Conservation (phyloP, 208 protist species). For the Wallacemonas sp. region DNA sequence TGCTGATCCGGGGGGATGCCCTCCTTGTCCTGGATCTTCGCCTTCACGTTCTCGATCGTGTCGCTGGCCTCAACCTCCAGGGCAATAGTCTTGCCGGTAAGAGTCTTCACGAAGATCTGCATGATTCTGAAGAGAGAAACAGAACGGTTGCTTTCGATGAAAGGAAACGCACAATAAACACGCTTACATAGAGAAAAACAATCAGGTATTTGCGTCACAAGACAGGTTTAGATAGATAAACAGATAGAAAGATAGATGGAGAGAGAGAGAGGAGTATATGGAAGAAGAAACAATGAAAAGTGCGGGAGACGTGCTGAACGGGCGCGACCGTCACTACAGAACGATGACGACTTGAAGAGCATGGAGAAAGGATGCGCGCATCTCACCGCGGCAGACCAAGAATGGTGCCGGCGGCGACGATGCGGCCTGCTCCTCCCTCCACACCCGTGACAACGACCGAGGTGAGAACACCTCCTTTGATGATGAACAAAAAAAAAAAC, state of each 20-base stretch:
- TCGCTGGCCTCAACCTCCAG: conserved; percentile 97
- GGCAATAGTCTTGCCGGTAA: conserved; percentile 98
- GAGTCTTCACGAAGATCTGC: conserved; percentile 97
- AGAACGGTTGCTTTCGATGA: conserved; percentile 48
- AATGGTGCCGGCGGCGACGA: too few species aligned
- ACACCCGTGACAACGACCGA: too few species aligned
- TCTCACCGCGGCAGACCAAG: too few species aligned
- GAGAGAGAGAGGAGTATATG: neutral
- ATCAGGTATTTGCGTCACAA: neutral
- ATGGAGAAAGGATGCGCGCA: too few species aligned
- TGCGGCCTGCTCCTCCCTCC: too few species aligned
- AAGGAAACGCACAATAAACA: neutral
- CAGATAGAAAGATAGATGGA: neutral
- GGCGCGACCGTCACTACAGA: neutral
- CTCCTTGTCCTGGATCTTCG: conserved; percentile 99
- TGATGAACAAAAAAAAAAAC: conserved; percentile 7
- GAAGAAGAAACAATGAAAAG: neutral
- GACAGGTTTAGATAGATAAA: neutral
- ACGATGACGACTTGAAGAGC: too few species aligned
- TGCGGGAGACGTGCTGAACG: neutral
- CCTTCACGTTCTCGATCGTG: conserved; percentile 97
- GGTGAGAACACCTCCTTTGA: too few species aligned
- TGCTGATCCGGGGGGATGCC: conserved; percentile 95
- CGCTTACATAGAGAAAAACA: neutral
- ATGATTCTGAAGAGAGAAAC: conserved; percentile 41